A percentile compares a stretch with the other conserved stretches of the same genome.
Evolutionary conservation across 192 early-diverging fungal genomes (phyloP).

Genomic region (Coemansia sp.): DNA sequence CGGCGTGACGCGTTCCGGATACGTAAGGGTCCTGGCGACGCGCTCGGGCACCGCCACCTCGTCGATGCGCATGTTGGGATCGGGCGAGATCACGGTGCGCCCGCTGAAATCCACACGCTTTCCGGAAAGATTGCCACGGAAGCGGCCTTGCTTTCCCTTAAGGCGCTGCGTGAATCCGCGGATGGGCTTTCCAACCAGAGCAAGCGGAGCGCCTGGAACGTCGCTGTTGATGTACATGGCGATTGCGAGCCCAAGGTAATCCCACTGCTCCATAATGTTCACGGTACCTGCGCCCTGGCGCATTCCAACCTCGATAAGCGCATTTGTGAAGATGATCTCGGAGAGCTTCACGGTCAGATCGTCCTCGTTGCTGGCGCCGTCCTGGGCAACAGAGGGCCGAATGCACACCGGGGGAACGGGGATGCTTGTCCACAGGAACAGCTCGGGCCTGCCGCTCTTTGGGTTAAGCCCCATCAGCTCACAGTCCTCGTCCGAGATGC

Average conservation of each 20-base stretch:
- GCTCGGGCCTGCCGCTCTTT: conserved; percentile 79
- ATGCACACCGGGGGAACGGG: conserved; percentile 96
- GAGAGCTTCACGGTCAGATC: conserved; percentile 94
- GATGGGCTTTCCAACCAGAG: conserved; percentile 63
- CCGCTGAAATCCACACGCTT: conserved; percentile 99
- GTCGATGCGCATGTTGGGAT: conserved; percentile 97
- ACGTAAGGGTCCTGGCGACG: conserved; percentile 90
- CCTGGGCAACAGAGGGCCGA: conserved; percentile 91
- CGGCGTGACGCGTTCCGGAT: conserved; percentile 89
- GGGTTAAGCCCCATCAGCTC: conserved; percentile 93
- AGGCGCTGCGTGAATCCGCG: conserved; percentile 93
- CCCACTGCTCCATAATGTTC: conserved; percentile 92
- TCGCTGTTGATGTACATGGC: conserved; percentile 98
- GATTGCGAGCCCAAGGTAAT: conserved; percentile 86
- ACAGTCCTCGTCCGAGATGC: conserved; percentile 90
- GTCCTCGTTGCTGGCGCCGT: conserved; percentile 94
- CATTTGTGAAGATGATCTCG: conserved; percentile 91
- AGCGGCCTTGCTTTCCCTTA: conserved; percentile 98
- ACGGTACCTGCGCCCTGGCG: conserved; percentile 62
- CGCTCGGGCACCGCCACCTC: conserved; percentile 90
- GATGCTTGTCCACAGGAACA: conserved; percentile 91
- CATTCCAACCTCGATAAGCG: conserved; percentile 60
- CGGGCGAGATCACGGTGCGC: conserved; percentile 98
- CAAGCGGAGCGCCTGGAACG: conserved; percentile 81
- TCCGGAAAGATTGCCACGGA: conserved; percentile 97